Evolutionary conservation across 2,329 filamentous ascomycete species (phyloP).

Genomic region (Pseudogymnoascus sp.): DNA sequence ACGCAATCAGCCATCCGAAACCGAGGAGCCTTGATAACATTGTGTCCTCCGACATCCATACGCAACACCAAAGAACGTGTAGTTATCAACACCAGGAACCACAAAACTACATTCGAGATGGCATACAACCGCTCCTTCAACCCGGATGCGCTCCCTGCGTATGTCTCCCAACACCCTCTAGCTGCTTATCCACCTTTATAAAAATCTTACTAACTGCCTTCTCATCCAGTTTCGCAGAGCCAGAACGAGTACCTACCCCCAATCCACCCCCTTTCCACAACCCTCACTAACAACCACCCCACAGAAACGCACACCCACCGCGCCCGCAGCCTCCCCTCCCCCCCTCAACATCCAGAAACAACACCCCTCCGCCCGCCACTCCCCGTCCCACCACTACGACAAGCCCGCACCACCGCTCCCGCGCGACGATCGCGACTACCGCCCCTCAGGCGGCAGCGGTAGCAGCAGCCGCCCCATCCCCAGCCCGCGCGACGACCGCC

Average conservation of each 20-base stretch:
- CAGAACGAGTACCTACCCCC: conserved; percentile 32
- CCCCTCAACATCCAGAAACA: conserved; percentile 11
- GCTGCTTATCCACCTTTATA: conserved; percentile 9
- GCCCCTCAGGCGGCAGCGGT: conserved; percentile 13
- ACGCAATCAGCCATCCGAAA: neutral
- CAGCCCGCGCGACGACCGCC: neutral
- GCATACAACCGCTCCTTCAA: conserved; percentile 92
- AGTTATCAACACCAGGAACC: neutral
- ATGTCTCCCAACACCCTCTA: conserved; percentile 31
- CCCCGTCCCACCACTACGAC: conserved; percentile 35
- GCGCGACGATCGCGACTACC: conserved; percentile 25
- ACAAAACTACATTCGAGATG: conserved; percentile 44
- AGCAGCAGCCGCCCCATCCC: conserved; percentile 4
- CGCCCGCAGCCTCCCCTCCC: neutral
- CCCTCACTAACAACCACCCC: neutral
- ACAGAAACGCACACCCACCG: conserved; percentile 3
- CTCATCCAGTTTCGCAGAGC: conserved; percentile 40
- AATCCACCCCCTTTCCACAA: neutral
- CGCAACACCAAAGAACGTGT: neutral
- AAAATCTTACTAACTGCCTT: conserved; percentile 20
- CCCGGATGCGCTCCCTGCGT: conserved; percentile 90
- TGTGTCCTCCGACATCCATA: neutral
- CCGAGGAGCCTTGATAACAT: neutral
- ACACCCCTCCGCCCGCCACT: neutral
- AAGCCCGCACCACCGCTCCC: conserved; percentile 39